A percentile compares a stretch with the other conserved stretches of the same genome.
These are phyloP conservation scores for Selenicereus undatus DNA, from an alignment of 148 eudicot genomes.

Conservation along the genomic window DNA sequence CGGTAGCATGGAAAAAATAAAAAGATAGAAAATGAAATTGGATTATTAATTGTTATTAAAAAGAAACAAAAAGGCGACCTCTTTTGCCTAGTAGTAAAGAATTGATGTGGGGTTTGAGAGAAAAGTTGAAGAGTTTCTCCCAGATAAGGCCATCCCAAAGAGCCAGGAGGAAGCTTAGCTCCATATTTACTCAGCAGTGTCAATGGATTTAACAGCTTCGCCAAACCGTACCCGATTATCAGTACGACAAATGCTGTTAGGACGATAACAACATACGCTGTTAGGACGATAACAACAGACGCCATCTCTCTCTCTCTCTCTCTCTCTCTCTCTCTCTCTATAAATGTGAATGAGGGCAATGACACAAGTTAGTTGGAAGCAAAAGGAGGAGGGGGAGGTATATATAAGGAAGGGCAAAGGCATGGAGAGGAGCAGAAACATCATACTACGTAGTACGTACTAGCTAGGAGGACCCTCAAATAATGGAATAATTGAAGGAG, in stretches of 20 bases:
- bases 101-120: slow-evolving; percentile 65
- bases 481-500: background rate
- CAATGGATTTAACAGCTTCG: slow-evolving; percentile 17
- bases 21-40: too few species aligned
- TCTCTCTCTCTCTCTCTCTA: background rate
- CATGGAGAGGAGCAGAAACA: background rate
- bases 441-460: too few species aligned
- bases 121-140: slow-evolving; percentile 83
- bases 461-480: background rate
- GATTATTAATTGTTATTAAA: background rate
- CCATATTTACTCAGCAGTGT: slow-evolving; percentile 9
- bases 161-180: slow-evolving; percentile 79
- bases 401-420: background rate
- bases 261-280: background rate
- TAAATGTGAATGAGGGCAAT: background rate
- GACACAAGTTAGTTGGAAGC: background rate
- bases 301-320: slow-evolving; percentile 17
- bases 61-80: slow-evolving; percentile 36
- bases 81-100: slow-evolving; percentile 51
- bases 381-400: background rate
- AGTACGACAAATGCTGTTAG: slow-evolving; percentile 3
- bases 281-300: slow-evolving; percentile 5
- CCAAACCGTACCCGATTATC: background rate
- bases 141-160: slow-evolving; percentile 80
- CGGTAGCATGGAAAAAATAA: too few species aligned